Conservation (phyloP, 2,329 filamentous ascomycete species). For the Aspergillus amoenus region DNA sequence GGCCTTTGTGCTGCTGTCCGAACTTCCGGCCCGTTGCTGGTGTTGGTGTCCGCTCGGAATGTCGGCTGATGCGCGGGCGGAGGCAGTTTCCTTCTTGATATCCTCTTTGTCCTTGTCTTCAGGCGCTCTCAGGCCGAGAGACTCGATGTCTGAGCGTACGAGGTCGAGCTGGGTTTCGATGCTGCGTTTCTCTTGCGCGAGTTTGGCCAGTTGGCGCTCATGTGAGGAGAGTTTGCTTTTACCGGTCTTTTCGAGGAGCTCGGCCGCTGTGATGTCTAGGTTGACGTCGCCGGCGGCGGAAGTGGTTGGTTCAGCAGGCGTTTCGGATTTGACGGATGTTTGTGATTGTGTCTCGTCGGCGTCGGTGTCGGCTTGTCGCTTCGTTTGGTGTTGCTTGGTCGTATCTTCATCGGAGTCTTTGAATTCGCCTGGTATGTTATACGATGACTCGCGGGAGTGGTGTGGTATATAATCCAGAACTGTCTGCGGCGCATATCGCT, state of each 20-base stretch:
- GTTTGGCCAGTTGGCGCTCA: conserved; percentile 45
- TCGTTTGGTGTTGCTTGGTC: background rate
- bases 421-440: background rate
- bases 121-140: conserved; percentile 20
- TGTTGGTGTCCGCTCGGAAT: conserved; percentile 19
- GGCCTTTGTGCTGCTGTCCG: background rate
- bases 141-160: conserved; percentile 34
- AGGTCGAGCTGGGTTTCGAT: conserved; percentile 39
- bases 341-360: conserved; percentile 13
- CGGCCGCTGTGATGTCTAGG: conserved; percentile 21
- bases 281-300: conserved; percentile 22
- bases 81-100: conserved; percentile 5
- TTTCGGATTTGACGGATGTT: conserved; percentile 20
- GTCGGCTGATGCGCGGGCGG: conserved; percentile 7
- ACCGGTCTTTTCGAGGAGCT: conserved; percentile 27
- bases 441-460: conserved; percentile 19
- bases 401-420: background rate
- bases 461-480: conserved; percentile 50
- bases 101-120: conserved; percentile 17
- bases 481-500: conserved; percentile 52
- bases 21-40: conserved; percentile 1
- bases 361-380: background rate
- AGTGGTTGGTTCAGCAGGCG: conserved; percentile 19
- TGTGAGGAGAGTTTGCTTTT: conserved; percentile 35
- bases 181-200: conserved; percentile 41